A percentile compares a stretch with the other conserved stretches of the same genome.
These are phyloP conservation scores for Chamaecrista fasciculata DNA, from an alignment of 306 rosid genomes.

Conservation along the genomic window DNA sequence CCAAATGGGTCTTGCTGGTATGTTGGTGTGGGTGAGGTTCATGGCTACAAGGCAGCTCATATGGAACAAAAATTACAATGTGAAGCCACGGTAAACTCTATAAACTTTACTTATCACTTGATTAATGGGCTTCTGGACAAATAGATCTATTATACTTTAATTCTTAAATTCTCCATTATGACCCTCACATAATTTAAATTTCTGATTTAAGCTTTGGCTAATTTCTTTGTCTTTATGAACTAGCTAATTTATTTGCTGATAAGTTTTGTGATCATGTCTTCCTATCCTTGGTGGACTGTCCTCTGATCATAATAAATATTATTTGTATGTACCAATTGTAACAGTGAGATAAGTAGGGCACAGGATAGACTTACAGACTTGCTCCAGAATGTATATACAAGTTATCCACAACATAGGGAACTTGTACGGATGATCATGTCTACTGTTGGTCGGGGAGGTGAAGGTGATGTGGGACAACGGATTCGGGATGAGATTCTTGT, in stretches of 20 bases:
- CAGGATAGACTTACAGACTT: conserved; percentile 91
- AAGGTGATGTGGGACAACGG: conserved; percentile 99
- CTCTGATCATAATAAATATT: conserved; percentile 22
- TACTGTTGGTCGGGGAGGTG: conserved; percentile 98
- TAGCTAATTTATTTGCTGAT: conserved; percentile 22
- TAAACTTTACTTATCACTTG: conserved; percentile 21
- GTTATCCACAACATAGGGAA: conserved; percentile 72
- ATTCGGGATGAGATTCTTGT: conserved; percentile 98
- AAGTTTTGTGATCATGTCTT: not conserved
- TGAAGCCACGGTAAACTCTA: conserved; percentile 87
- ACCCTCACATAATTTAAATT: conserved; percentile 7
- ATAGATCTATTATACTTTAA: not conserved
- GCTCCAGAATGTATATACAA: conserved; percentile 73
- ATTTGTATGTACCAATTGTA: conserved; percentile 23
- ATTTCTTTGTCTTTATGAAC: not conserved
- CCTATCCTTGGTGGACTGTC: conserved; percentile 20
- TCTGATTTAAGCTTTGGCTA: conserved; percentile 21
- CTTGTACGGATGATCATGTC: conserved; percentile 86
- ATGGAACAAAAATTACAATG: conserved; percentile 99
- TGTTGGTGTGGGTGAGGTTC: conserved; percentile 98
- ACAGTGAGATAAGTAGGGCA: conserved; percentile 95
- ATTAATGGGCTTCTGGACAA: conserved; percentile 21
- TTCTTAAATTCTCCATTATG: conserved; percentile 6
- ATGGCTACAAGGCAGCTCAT: conserved; percentile 97
- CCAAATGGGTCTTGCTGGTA: conserved; percentile 71